Percentiles rank a stretch among this genome's conserved stretches.
Conservation (phyloP, 116 monocot genomes). For the Papilionanthe hybrid region DNA sequence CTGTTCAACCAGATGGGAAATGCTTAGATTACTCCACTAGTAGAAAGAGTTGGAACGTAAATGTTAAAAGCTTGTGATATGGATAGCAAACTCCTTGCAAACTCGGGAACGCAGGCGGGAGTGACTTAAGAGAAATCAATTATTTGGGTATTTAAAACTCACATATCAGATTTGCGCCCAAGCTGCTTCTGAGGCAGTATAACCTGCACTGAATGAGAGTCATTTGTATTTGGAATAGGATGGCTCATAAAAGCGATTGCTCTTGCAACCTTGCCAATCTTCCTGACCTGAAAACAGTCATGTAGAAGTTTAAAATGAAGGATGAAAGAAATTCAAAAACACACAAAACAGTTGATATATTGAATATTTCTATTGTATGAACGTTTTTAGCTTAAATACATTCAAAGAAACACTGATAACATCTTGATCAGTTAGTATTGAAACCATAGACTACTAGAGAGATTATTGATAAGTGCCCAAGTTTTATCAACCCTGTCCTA, state of each 20-base stretch:
- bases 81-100: not conserved
- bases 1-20: conserved; percentile 22
- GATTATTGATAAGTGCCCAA: no score
- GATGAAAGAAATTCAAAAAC: not conserved
- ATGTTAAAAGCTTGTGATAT: not conserved
- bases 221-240: conserved; percentile 80
- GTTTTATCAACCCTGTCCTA: no score
- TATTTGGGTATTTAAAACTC: conserved; percentile 7
- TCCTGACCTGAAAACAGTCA: conserved; percentile 44
- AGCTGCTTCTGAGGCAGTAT: conserved; percentile 94
- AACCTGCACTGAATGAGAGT: conserved; percentile 85
- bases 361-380: no score
- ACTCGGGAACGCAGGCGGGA: not conserved
- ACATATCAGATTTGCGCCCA: conserved; percentile 91
- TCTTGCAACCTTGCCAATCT: conserved; percentile 78
- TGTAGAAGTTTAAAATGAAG: not conserved
- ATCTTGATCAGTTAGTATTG: no score
- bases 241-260: conserved; percentile 97
- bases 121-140: not conserved
- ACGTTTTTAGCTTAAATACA: no score
- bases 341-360: no score
- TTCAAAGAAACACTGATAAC: no score
- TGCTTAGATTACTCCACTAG: no score
- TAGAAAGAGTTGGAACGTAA: no score
- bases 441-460: no score